These are phyloP conservation scores for Pleodorina starrii DNA, from an alignment of 139 green algal species.

Conservation along the genomic window DNA sequence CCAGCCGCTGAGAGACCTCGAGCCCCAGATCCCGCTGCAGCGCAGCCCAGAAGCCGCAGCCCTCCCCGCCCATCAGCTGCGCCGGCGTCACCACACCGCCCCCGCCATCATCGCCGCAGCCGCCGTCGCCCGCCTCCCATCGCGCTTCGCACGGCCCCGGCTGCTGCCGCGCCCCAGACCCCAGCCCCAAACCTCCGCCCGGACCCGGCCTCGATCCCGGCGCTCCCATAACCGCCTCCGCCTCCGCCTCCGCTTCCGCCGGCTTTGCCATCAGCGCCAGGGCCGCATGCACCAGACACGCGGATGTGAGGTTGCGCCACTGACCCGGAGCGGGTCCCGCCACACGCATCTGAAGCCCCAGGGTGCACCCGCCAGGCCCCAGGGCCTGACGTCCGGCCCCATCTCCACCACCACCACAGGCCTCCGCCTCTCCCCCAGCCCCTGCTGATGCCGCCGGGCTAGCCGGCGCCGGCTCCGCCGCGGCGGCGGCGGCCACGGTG, in stretches of 20 bases:
- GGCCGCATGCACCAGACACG: conserved; percentile 7
- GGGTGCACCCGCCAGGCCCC: too few species aligned
- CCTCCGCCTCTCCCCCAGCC: too few species aligned
- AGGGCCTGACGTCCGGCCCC: too few species aligned
- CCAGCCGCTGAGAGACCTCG: too few species aligned
- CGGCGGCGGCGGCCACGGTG: not conserved
- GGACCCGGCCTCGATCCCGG: not conserved
- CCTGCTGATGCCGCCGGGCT: too few species aligned
- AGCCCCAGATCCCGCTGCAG: conserved; percentile 7
- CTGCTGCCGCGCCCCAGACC: not conserved
- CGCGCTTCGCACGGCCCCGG: too few species aligned
- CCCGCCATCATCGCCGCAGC: not conserved
- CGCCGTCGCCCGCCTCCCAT: not conserved
- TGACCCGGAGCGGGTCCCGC: not conserved
- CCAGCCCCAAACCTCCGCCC: not conserved
- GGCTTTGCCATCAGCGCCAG: not conserved
- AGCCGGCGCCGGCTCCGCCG: too few species aligned
- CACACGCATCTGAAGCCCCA: not conserved
- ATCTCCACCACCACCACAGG: too few species aligned
- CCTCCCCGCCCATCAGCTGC: not conserved
- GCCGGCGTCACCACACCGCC: conserved; percentile 12
- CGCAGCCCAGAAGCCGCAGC: not conserved
- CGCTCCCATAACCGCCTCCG: not conserved
- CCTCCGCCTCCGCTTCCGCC: not conserved
- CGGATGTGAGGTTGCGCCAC: conserved; percentile 7